Evolutionary conservation across 2,329 filamentous ascomycete genomes (phyloP), one percentile per base, ranked within the genome.

Genomic region (Sarocladium kiliense): DNA sequence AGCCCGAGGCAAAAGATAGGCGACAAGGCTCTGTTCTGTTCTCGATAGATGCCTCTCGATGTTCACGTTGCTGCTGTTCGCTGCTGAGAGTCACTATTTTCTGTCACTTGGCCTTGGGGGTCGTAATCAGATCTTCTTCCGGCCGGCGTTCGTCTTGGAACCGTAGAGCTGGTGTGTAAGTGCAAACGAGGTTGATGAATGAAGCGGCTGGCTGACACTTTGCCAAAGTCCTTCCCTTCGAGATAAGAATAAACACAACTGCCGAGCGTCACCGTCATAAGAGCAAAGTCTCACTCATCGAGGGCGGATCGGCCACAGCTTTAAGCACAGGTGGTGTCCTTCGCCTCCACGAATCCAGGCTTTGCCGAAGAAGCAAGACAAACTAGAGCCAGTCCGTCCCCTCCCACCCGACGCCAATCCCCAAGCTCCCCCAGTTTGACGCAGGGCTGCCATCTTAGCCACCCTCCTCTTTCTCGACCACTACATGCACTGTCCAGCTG

Each of bases 311-410:
- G 26, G 26, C 26, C 30, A 23, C 30, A 16, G 47, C 26, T 51
- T 51, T 51, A 51, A 51, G 16, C 47, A 51, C 18, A 51, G n/a
- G 18, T 32, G 26, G 7, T 25, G 41, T 12, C 41, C 19, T 39
- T 30, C 44, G 41, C 41, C 6, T 47, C 44, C 16, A 27, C 47
- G 18, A 51, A 51, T 23, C 27, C 47, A 21, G 30, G 25, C 47
- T 51, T 36, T 23, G 30, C 47, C 30, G 47, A 51, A 51, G 47
- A 51, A 51, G 47, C 47, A 51, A 51, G 47, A 51, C 47, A 34
- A 36, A 21, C 3, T 36, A 23, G 44, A 32, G n/a, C 47, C 47
- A 23, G n/a, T 10, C 27, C n/a, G n/a, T n/a, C 23, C 26, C 47
- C 14, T 36, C 27, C 47, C 25, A 36, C 25, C 10, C 47, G n/a